A percentile compares a stretch with the other conserved stretches of the same genome.
phyloP scores from a whole-genome alignment of 176 grass and related monocot genomes.

The Triticum turgidum region DNA sequence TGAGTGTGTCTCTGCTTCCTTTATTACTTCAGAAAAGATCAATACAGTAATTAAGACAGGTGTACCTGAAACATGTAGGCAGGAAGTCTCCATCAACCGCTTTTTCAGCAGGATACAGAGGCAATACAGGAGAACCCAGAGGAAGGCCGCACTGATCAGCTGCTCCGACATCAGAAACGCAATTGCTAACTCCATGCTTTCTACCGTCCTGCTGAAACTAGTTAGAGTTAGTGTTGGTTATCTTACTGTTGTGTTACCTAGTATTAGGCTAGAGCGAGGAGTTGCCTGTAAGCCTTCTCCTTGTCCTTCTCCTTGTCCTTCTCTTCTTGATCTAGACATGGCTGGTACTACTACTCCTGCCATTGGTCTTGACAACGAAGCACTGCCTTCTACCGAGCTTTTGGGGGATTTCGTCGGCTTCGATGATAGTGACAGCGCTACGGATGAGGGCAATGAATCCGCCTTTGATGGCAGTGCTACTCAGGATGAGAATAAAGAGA shows the following conservation, averaged over 20 bases:
- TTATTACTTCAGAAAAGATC: not conserved
- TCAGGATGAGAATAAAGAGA: not conserved
- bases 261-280: slow-evolving; percentile 25
- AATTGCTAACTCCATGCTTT: slow-evolving; percentile 40
- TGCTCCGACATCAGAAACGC: slow-evolving; percentile 55
- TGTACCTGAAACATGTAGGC: slow-evolving; percentile 50
- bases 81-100: slow-evolving; percentile 59
- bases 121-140: slow-evolving; percentile 41
- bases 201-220: slow-evolving; percentile 33
- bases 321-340: slow-evolving; percentile 19
- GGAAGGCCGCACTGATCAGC: slow-evolving; percentile 42
- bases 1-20: slow-evolving; percentile 39
- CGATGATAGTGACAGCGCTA: not conserved
- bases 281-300: not conserved
- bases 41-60: slow-evolving; percentile 14
- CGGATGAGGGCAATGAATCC: slow-evolving; percentile 1
- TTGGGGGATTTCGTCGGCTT: slow-evolving; percentile 40
- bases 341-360: not conserved
- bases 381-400: slow-evolving; percentile 13
- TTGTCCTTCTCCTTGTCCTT: not conserved
- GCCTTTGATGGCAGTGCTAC: not conserved
- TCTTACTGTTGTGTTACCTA: slow-evolving; percentile 32
- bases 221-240: slow-evolving; percentile 30
- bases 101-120: slow-evolving; percentile 49
- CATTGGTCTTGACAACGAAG: not conserved